Percentiles rank a stretch among this genome's conserved stretches.
phyloP scores from a whole-genome alignment of 169 alveolate species.

The Ichthyophthirius multifiliis region DNA sequence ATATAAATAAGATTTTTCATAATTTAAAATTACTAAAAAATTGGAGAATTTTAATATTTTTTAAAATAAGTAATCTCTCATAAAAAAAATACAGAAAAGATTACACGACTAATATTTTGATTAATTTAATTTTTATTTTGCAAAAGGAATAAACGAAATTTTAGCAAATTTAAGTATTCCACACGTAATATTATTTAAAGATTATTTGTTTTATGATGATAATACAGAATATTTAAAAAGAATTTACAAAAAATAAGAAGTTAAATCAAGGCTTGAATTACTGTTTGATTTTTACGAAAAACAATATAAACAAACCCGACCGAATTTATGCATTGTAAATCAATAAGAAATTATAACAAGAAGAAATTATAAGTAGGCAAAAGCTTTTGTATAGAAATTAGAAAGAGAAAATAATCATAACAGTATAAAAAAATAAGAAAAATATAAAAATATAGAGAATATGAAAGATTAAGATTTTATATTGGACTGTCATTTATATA shows the following conservation, averaged over 20 bases:
- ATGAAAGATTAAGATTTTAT: too few species aligned
- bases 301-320: conserved; percentile 1
- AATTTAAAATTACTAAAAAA: too few species aligned
- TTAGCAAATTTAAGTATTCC: neutral
- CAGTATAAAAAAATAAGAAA: too few species aligned
- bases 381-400: neutral
- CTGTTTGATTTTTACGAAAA: neutral
- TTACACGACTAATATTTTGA: conserved; percentile 5
- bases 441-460: too few species aligned
- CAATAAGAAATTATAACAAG: neutral
- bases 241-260: neutral
- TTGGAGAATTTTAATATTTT: too few species aligned
- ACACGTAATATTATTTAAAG: conserved; percentile 7
- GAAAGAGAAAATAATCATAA: neutral
- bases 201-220: conserved; percentile 11
- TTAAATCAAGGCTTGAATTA: neutral
- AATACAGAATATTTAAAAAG: neutral
- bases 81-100: too few species aligned
- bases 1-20: too few species aligned
- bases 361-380: neutral
- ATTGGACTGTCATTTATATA: too few species aligned
- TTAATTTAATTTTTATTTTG: conserved; percentile 8
- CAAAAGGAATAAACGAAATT: conserved; percentile 19
- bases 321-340: neutral
- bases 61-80: too few species aligned